Conservation (phyloP, 306 rosid genomes). For the Pyrus betulifolia region DNA sequence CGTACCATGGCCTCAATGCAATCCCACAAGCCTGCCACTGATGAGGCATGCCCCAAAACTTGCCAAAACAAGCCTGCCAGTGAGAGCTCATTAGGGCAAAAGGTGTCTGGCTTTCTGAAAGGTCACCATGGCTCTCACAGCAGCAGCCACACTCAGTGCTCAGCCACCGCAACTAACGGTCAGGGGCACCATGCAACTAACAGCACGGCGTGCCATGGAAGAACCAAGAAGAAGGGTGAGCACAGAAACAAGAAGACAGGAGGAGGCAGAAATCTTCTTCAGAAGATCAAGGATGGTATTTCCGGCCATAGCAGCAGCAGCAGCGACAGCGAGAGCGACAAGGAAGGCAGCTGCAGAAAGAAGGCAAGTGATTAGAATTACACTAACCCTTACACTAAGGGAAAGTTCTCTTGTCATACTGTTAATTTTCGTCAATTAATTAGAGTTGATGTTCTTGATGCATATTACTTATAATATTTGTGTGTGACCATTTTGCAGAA, state of each 20-base stretch:
- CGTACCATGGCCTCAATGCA: constrained; percentile 23
- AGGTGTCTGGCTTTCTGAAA: constrained; percentile 23
- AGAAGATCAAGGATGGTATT: constrained; percentile 13
- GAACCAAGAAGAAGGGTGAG: neutral
- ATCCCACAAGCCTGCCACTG: neutral
- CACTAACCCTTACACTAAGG: no score
- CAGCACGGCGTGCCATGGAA: neutral
- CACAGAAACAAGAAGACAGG: neutral
- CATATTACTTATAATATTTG: neutral
- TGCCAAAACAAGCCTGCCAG: neutral
- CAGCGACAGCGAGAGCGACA: constrained; percentile 4
- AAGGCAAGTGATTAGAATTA: constrained; percentile 5
- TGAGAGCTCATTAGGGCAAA: constrained; percentile 28
- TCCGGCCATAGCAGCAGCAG: constrained; percentile 6
- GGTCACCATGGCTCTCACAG: constrained; percentile 18
- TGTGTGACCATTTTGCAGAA: constrained; percentile 2
- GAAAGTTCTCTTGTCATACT: neutral
- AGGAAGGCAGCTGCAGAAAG: neutral
- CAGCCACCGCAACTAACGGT: neutral
- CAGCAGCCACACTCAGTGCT: neutral
- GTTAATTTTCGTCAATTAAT: no score
- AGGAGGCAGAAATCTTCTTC: neutral
- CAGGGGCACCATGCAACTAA: neutral
- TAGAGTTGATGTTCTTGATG: neutral
- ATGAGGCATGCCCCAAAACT: constrained; percentile 5